phyloP scores from a whole-genome alignment of 306 rosid species.

The Cicer cuneatum region DNA sequence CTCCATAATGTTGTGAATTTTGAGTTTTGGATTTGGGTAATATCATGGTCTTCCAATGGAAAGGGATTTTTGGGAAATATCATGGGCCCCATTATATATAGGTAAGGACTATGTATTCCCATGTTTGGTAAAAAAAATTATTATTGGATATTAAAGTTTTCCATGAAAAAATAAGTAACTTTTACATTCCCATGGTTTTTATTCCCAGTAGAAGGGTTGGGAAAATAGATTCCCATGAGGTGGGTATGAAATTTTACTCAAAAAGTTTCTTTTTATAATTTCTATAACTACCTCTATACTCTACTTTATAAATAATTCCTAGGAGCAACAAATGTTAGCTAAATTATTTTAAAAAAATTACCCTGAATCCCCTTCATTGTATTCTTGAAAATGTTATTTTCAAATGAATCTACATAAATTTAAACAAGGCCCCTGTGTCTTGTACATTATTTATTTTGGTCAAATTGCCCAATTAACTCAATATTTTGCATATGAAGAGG shows the following conservation, averaged over 20 bases:
- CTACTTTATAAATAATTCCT: background rate
- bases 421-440: background rate
- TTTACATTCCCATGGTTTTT: background rate
- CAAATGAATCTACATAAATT: background rate
- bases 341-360: background rate
- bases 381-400: background rate
- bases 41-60: constrained; percentile 8
- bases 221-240: background rate
- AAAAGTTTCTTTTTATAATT: background rate
- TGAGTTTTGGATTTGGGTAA: background rate
- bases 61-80: constrained; percentile 2
- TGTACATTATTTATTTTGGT: constrained; percentile 12
- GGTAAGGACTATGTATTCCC: background rate
- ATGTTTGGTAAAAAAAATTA: background rate
- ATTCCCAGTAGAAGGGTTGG: background rate
- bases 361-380: background rate
- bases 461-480: background rate
- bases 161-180: background rate
- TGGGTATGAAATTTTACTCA: background rate
- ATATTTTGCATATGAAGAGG: background rate
- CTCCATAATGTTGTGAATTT: background rate
- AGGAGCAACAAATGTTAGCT: background rate
- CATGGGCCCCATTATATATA: background rate
- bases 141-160: background rate
- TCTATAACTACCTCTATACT: background rate